A percentile compares a stretch with the other conserved stretches of the same genome.
Evolutionary conservation across 1,284 basidiomycete genomes (phyloP).

Genomic region (Caloboletus inedulis): DNA sequence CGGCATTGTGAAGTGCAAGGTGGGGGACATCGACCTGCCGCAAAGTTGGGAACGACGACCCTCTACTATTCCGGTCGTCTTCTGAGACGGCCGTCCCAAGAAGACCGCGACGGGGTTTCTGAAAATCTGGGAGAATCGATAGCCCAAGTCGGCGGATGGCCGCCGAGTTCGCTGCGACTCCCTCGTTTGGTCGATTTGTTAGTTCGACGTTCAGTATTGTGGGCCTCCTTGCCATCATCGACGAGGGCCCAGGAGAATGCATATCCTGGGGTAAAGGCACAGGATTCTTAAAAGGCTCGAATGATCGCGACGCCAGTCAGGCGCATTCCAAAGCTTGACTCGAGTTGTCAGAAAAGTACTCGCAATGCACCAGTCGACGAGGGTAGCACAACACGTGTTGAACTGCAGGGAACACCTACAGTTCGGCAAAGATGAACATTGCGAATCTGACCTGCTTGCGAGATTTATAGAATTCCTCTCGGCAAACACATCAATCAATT

Average conservation of each 20-base stretch:
- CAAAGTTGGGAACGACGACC: conserved; percentile 12
- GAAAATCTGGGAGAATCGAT: neutral
- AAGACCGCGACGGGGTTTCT: conserved; percentile 9
- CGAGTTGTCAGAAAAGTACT: neutral
- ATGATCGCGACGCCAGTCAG: neutral
- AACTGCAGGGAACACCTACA: neutral
- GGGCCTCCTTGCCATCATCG: neutral
- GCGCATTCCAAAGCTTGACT: neutral
- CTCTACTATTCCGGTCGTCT: neutral
- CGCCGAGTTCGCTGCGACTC: conserved; percentile 6
- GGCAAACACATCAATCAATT: conserved; percentile 11
- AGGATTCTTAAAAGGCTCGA: neutral
- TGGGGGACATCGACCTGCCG: neutral
- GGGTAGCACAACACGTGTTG: neutral
- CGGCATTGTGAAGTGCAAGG: neutral
- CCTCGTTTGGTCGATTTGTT: neutral
- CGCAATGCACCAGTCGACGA: neutral
- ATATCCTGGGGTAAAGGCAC: neutral
- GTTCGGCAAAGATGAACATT: neutral
- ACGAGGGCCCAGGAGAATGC: neutral
- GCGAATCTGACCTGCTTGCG: conserved; percentile 1
- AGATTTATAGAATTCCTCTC: conserved; percentile 1
- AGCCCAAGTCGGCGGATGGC: neutral
- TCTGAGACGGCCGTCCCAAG: conserved; percentile 3
- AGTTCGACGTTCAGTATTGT: neutral